Conservation (phyloP, 2,329 filamentous ascomycete genomes). For the Penicillium brasilianum region DNA sequence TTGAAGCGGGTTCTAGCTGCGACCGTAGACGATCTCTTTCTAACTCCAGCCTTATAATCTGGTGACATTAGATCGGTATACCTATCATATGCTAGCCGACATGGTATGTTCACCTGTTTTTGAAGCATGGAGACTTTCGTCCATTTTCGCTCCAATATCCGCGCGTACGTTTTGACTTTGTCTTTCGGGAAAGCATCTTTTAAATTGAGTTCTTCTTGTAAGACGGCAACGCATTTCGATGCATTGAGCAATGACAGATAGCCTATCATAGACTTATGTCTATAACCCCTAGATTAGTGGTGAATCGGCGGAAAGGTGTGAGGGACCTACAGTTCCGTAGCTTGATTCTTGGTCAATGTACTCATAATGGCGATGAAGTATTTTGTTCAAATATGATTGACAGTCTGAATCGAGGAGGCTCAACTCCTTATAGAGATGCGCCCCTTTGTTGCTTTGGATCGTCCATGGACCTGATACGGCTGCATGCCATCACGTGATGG, state of each 20-base stretch:
- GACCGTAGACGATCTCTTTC: constrained; percentile 42
- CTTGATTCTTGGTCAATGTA: constrained; percentile 4
- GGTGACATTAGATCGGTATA: background rate
- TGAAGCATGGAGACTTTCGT: constrained; percentile 92
- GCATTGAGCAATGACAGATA: constrained; percentile 78
- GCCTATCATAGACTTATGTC: constrained; percentile 90
- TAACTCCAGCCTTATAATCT: constrained; percentile 60
- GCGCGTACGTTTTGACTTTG: constrained; percentile 90
- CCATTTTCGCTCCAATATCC: constrained; percentile 95
- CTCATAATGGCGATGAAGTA: background rate
- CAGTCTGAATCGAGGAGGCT: background rate
- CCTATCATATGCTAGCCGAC: background rate
- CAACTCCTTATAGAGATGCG: background rate
- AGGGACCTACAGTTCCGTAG: constrained; percentile 22
- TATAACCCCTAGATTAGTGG: constrained; percentile 21
- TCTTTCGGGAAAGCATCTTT: constrained; percentile 71
- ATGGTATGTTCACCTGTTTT: constrained; percentile 69
- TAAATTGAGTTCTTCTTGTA: constrained; percentile 76
- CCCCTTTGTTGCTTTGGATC: background rate
- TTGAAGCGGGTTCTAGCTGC: constrained; percentile 63
- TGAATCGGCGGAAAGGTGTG: constrained; percentile 3
- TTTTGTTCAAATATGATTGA: too few species aligned
- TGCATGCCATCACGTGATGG: constrained; percentile 1
- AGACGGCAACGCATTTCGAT: constrained; percentile 67
- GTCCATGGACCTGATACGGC: background rate